A percentile compares a stretch with the other conserved stretches of the same genome.
These are phyloP conservation scores for Rubus idaeus DNA, from an alignment of 306 rosid genomes.

Conservation along the genomic window DNA sequence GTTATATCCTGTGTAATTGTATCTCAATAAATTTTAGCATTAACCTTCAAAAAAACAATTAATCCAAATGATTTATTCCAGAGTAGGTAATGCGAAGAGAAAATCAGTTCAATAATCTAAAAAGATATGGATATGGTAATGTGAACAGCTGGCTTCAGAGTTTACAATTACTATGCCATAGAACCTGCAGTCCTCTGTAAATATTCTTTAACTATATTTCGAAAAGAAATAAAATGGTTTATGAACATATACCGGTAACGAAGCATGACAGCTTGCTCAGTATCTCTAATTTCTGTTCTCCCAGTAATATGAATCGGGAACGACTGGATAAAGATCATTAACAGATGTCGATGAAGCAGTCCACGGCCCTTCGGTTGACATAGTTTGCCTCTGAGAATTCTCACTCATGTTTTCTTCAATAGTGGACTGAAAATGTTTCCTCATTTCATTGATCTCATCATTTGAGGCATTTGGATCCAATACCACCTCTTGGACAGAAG, in stretches of 20 bases:
- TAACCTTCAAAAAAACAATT: not conserved
- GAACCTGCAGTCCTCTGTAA: not conserved
- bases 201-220: not conserved
- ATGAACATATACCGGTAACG: not conserved
- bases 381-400: slow-evolving; percentile 11
- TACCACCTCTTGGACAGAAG: slow-evolving; percentile 20
- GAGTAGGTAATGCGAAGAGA: not conserved
- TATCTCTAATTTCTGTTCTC: slow-evolving; percentile 14
- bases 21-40: too few species aligned
- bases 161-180: not conserved
- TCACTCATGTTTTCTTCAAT: slow-evolving; percentile 1
- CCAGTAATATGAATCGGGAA: slow-evolving; percentile 20
- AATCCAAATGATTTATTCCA: slow-evolving; percentile 1
- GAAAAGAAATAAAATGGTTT: not conserved
- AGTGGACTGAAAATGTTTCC: slow-evolving; percentile 20
- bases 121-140: not conserved
- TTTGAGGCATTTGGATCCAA: slow-evolving; percentile 1
- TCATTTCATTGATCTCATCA: slow-evolving; percentile 26
- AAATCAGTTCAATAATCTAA: not conserved
- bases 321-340: slow-evolving; percentile 33
- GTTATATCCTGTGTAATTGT: too few species aligned
- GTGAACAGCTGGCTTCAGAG: not conserved
- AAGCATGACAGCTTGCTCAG: not conserved
- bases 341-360: slow-evolving; percentile 29
- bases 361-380: slow-evolving; percentile 22